Base-by-base conservation (phyloP, 768 basidiomycete species). In the Cystofilobasidium ferigula region DNA sequence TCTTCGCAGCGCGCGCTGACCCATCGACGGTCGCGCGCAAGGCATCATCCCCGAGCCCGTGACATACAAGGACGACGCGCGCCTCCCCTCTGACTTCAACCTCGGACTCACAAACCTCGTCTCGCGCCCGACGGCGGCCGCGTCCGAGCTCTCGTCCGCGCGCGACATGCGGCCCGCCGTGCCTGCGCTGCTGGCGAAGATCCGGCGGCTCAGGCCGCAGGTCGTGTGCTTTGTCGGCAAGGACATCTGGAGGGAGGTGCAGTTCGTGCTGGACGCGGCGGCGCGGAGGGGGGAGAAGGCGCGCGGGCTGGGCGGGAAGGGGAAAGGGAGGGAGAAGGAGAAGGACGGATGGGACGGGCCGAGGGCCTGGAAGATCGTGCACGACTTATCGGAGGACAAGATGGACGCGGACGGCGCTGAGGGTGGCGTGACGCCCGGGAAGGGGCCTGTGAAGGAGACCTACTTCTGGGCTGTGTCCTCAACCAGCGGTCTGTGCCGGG, bases 91-190 rank as follows among this genome's bases (percentile, higher is more conserved):
- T 32, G 72, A 72, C 2, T 88, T 80, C 71, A 81, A 80, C 30
- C 75, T 86, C 14, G 88, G 88, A 7, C 71, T 91, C 88, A 89
- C 87, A 0, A 86, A 91, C 71, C 77, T 92, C 0, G 84, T 88
- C 9, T 81, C 82, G 10, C 79, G 87, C 26, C 83, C 87, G 0
- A 86, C 87, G 0, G 74, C 81, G 0, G 81, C 87, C 76, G 86
- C 74, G 71, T 72, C 75, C 13, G 76, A 77, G 61, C 69, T 77
- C 10, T 75, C 74, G 3, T 68, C 71, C 2, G 61, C 35, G 22
- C 38, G 71, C 22, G 76, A 77, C 68, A 74, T 76, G 73, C 69
- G 71, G 3, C 67, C 74, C 8, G 78, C 81, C 6, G 86, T 88
- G 0, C 82, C 84, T 0, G 68, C 71, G 0, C 77, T 91, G 9